These are phyloP conservation scores for Gossypium anomalum DNA, from an alignment of 345 rosid genomes.

Conservation along the genomic window DNA sequence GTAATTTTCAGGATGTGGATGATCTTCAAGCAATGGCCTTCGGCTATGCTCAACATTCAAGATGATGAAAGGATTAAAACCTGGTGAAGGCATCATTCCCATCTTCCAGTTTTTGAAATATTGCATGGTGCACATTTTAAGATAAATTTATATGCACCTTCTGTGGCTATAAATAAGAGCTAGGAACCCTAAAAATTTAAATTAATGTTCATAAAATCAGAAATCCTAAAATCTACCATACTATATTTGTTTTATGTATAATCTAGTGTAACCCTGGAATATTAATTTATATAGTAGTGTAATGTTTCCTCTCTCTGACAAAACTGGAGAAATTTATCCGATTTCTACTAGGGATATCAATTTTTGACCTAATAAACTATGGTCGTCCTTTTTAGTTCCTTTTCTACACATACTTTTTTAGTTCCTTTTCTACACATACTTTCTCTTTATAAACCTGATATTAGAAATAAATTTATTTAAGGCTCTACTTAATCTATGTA, in stretches of 20 bases:
- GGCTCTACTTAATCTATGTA: no score
- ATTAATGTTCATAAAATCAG: constrained; percentile 22
- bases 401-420: not conserved
- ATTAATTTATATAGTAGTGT: constrained; percentile 22
- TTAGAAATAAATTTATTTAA: no score
- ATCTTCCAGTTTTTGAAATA: constrained; percentile 30
- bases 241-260: constrained; percentile 15
- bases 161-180: constrained; percentile 41
- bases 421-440: not conserved
- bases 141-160: constrained; percentile 26
- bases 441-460: not conserved
- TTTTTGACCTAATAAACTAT: constrained; percentile 23
- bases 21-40: constrained; percentile 61
- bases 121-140: constrained; percentile 30
- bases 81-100: constrained; percentile 27
- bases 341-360: constrained; percentile 23
- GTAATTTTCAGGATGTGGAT: constrained; percentile 47
- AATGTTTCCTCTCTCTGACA: constrained; percentile 12
- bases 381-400: not conserved
- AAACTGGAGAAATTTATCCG: constrained; percentile 19
- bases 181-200: constrained; percentile 36
- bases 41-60: constrained; percentile 50
- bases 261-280: constrained; percentile 27
- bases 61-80: not conserved
- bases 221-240: constrained; percentile 27